Evolutionary conservation across 2,329 filamentous ascomycete species (phyloP), one percentile per base, ranked within the genome.

Genomic region (Neurospora sp.): DNA sequence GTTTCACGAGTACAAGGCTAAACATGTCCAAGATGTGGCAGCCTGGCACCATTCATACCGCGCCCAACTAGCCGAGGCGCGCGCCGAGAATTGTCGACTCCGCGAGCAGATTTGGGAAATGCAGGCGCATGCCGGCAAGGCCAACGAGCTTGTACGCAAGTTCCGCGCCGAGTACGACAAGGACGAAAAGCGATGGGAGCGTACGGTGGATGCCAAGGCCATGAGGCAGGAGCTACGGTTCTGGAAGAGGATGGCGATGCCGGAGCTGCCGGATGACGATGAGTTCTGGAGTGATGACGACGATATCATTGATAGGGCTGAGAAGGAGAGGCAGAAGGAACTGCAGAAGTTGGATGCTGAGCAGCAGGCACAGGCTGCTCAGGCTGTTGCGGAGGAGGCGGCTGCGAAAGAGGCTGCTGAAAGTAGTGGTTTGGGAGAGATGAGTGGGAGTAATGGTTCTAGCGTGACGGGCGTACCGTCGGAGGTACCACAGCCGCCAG

Each of bases 11-110:
- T 90, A 89, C 82, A 90, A 90, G 77, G 83, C 85, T 70, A 85
- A 85, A 73, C 87, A 90, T 76, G 84, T 90, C 66, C 80, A 81
- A 67, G 89, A 90, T 76, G 86, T 89, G 19, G 82, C 86, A 6
- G 79, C 86, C 28, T 91, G 89, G 89, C 89, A 91, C 80, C 86
- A 84, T 70, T 89, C 86, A 71, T 91, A 91, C 81, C 86, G 89
- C 8, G 80, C 84, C 36, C 89, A 90, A 79, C 84, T 91, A 43
- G 87, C 87, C 73, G 87, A 89, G 76, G 87, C 88, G 66, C 87
- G 89, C 4, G 86, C 86, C 73, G 88, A 90, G 80, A 90, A 90
- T 75, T 83, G 83, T 71, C 83, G 84, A 1, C 82, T 90, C 68
- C 86, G 88, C 68, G 86, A 89, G 75, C 87, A 90, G 78, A 89